Conservation (phyloP, 2,329 filamentous ascomycete species). For the Dothistroma septosporum region DNA sequence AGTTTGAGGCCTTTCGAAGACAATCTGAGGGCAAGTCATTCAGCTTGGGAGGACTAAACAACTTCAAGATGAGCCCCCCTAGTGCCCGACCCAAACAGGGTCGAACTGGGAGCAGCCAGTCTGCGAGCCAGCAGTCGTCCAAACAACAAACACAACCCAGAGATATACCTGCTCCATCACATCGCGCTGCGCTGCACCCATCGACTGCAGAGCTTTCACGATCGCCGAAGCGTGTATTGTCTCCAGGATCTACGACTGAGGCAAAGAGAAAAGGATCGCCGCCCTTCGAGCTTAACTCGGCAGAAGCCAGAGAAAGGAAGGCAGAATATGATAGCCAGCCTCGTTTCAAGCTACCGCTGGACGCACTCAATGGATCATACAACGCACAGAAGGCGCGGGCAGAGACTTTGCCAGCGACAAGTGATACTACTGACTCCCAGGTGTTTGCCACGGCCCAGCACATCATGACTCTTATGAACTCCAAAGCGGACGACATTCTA, state of each 20-base stretch:
- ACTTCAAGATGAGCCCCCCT: slow-evolving; percentile 38
- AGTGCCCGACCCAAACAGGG: slow-evolving; percentile 21
- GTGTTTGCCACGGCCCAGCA: slow-evolving; percentile 47
- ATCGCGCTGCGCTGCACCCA: slow-evolving; percentile 26
- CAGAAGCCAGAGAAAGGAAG: slow-evolving; percentile 9
- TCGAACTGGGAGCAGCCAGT: slow-evolving; percentile 21
- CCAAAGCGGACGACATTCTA: slow-evolving; percentile 53
- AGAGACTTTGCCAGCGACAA: slow-evolving; percentile 42
- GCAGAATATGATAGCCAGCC: slow-evolving; percentile 19
- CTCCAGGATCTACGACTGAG: slow-evolving; percentile 42
- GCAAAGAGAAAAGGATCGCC: slow-evolving; percentile 47
- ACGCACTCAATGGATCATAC: slow-evolving; percentile 20
- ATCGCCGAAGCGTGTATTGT: slow-evolving; percentile 49
- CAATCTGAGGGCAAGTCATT: slow-evolving; percentile 57
- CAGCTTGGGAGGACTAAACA: slow-evolving; percentile 40
- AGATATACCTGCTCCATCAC: slow-evolving; percentile 36
- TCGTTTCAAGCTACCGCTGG: slow-evolving; percentile 31
- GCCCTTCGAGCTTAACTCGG: slow-evolving; percentile 24
- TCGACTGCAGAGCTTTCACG: slow-evolving; percentile 29
- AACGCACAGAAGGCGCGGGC: slow-evolving; percentile 35
- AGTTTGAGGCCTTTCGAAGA: slow-evolving; percentile 74
- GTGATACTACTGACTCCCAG: slow-evolving; percentile 33
- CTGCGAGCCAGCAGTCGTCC: slow-evolving; percentile 8
- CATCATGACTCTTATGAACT: slow-evolving; percentile 47
- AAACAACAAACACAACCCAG: slow-evolving; percentile 39